Evolutionary conservation across 2,329 filamentous ascomycete genomes (phyloP).

Genomic region (Colletotrichum echinochloae): DNA sequence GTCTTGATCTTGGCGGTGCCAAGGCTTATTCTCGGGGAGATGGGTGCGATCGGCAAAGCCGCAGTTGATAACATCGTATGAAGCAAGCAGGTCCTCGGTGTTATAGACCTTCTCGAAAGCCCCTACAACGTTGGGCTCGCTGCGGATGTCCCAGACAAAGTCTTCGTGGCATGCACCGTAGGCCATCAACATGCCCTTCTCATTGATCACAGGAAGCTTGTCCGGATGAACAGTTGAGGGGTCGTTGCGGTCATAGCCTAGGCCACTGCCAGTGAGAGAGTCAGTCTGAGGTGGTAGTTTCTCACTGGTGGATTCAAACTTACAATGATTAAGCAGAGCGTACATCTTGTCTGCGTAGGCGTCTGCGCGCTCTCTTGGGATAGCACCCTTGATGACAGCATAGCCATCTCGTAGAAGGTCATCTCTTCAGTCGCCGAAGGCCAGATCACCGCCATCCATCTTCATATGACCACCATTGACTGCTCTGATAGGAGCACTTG

Average conservation of each 20-base stretch:
- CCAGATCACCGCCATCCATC: slow-evolving; percentile 22
- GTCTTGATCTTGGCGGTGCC: slow-evolving; percentile 59
- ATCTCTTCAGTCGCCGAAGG: slow-evolving; percentile 49
- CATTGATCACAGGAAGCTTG: slow-evolving; percentile 57
- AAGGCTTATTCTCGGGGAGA: slow-evolving; percentile 53
- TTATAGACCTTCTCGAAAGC: slow-evolving; percentile 60
- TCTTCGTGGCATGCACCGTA: slow-evolving; percentile 62
- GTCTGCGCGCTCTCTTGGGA: slow-evolving; percentile 35
- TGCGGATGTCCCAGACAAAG: slow-evolving; percentile 62
- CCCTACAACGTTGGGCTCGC: slow-evolving; percentile 58
- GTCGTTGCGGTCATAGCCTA: slow-evolving; percentile 45
- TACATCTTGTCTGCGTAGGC: slow-evolving; percentile 49
- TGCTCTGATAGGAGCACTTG: slow-evolving; percentile 27
- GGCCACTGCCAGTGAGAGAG: slow-evolving; percentile 9
- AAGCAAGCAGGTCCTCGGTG: slow-evolving; percentile 60
- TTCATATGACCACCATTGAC: slow-evolving; percentile 48
- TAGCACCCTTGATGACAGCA: slow-evolving; percentile 38
- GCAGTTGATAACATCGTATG: slow-evolving; percentile 61
- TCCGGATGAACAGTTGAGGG: slow-evolving; percentile 51
- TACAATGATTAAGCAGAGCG: slow-evolving; percentile 43
- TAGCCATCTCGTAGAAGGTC: slow-evolving; percentile 46
- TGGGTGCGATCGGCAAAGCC: slow-evolving; percentile 55
- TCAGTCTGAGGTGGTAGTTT: slow-evolving; percentile 43
- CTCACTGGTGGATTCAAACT: neutral
- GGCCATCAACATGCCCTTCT: slow-evolving; percentile 61